Evolutionary conservation across 306 rosid species (phyloP).

Genomic region (Acacia crassicarpa): DNA sequence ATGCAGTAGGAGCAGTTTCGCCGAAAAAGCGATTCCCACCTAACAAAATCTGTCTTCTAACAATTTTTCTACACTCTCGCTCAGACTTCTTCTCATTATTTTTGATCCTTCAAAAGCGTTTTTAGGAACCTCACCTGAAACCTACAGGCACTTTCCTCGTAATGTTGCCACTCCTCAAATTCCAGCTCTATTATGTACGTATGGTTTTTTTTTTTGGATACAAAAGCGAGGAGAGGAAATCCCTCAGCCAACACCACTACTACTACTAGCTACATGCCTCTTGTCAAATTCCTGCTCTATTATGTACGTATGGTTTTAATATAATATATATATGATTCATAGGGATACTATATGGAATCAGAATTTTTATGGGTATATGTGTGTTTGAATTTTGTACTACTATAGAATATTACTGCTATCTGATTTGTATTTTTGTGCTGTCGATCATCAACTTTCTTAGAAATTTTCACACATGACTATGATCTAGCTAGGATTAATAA

Average conservation of each 20-base stretch:
- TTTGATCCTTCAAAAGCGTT: background rate
- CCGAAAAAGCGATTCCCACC: background rate
- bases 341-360: background rate
- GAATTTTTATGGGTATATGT: background rate
- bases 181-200: background rate
- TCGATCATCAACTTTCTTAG: background rate
- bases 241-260: too few species aligned
- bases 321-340: too few species aligned
- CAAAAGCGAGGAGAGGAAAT: too few species aligned
- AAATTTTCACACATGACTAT: background rate
- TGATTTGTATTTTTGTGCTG: background rate
- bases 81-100: background rate
- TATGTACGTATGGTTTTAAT: too few species aligned
- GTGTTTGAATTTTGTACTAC: background rate
- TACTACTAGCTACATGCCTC: too few species aligned
- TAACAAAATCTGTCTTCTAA: background rate
- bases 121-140: constrained; percentile 23
- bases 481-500: too few species aligned
- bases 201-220: too few species aligned
- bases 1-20: background rate
- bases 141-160: constrained; percentile 23
- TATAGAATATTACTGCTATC: background rate
- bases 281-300: background rate
- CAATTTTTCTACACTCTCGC: background rate
- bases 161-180: background rate